Evolutionary conservation across 176 grass and related monocot genomes (phyloP).

Genomic region (Ampelocalamus luodianensis): DNA sequence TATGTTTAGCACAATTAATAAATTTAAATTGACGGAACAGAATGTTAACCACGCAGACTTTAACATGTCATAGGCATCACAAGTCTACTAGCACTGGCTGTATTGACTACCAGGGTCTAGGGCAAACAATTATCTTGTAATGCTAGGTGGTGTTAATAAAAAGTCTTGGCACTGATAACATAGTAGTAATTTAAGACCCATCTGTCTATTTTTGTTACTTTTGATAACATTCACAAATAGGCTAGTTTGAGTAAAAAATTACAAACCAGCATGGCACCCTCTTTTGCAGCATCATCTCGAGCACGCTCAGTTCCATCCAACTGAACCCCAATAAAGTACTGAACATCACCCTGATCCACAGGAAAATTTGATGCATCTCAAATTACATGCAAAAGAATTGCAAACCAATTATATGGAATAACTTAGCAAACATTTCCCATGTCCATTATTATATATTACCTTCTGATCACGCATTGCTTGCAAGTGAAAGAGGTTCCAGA

Average conservation of each 20-base stretch:
- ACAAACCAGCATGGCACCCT: slow-evolving; percentile 71
- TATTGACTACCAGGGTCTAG: not conserved
- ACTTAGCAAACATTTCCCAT: slow-evolving; percentile 11
- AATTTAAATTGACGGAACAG: not conserved
- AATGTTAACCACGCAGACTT: not conserved
- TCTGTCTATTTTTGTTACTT: slow-evolving; percentile 3
- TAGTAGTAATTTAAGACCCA: not conserved
- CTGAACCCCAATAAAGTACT: slow-evolving; percentile 98
- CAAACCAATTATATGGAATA: slow-evolving; percentile 38
- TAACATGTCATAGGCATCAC: slow-evolving; percentile 18
- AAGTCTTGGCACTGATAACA: not conserved
- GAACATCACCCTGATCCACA: slow-evolving; percentile 83
- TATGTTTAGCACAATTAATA: not conserved
- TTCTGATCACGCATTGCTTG: slow-evolving; percentile 98
- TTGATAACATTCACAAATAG: slow-evolving; percentile 9
- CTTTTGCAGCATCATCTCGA: slow-evolving; percentile 69
- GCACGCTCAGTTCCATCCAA: slow-evolving; percentile 92
- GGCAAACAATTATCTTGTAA: not conserved
- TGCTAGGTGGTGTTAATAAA: not conserved
- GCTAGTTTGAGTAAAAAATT: slow-evolving; percentile 13
- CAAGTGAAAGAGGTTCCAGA: slow-evolving; percentile 99
- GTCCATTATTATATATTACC: slow-evolving; percentile 50
- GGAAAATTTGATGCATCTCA: slow-evolving; percentile 34
- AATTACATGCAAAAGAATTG: slow-evolving; percentile 33
- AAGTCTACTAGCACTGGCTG: not conserved